These are phyloP conservation scores for Aspergillus tanneri DNA, from an alignment of 2,329 filamentous ascomycete genomes.

Conservation along the genomic window DNA sequence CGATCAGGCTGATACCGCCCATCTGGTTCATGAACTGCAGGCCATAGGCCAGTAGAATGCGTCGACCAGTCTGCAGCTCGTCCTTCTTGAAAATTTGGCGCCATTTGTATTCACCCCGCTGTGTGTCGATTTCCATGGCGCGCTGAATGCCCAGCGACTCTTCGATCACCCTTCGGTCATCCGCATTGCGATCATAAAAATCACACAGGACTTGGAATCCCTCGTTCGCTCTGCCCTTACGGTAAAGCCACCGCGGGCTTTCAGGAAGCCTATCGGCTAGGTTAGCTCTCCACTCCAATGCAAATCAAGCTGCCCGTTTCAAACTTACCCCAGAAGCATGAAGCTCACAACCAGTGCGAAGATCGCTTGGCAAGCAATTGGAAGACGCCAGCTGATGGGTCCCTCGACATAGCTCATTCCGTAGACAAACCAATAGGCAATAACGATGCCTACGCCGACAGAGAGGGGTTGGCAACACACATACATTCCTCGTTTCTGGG, in stretches of 20 bases:
- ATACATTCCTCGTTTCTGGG: conserved; percentile 44
- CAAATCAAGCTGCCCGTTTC: no score
- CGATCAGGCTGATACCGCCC: conserved; percentile 50
- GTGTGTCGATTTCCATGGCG: conserved; percentile 45
- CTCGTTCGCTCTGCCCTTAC: conserved; percentile 36
- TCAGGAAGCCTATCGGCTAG: conserved; percentile 39
- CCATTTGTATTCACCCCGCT: conserved; percentile 38
- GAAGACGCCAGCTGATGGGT: conserved; percentile 48
- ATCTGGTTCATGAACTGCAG: conserved; percentile 54
- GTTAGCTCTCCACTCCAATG: no score
- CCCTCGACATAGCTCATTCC: conserved; percentile 41
- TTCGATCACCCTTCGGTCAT: conserved; percentile 25
- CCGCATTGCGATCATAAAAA: conserved; percentile 25
- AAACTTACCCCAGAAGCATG: conserved; percentile 34
- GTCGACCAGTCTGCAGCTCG: conserved; percentile 43
- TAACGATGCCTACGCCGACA: conserved; percentile 40
- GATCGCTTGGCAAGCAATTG: conserved; percentile 48
- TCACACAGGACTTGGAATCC: conserved; percentile 29
- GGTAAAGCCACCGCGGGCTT: conserved; percentile 49
- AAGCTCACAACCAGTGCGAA: conserved; percentile 45
- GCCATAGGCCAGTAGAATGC: conserved; percentile 51
- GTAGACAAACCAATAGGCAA: conserved; percentile 37
- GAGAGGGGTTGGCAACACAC: conserved; percentile 45
- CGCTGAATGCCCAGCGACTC: conserved; percentile 44
- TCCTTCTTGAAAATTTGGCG: conserved; percentile 46